Conservation (phyloP, 2,329 filamentous ascomycete genomes). For the Nannizziopsis arthrosporioides region DNA sequence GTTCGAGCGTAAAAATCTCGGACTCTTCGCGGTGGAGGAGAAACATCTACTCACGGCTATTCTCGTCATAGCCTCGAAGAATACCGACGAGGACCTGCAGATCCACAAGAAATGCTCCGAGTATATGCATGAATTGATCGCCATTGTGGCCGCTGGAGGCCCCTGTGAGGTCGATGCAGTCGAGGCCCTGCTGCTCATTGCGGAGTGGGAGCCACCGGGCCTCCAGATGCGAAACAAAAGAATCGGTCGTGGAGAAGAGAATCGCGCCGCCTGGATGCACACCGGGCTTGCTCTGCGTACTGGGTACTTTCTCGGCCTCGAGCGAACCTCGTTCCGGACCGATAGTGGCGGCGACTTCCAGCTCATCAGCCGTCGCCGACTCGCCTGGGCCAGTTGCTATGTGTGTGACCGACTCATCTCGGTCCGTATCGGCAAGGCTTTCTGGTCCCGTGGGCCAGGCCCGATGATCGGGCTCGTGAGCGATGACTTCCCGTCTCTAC, state of each 20-base stretch:
- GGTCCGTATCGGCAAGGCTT: conserved; percentile 58
- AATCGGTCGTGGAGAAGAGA: conserved; percentile 60
- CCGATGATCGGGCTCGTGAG: conserved; percentile 53
- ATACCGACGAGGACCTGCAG: conserved; percentile 51
- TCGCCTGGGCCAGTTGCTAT: conserved; percentile 60
- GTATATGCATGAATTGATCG: conserved; percentile 59
- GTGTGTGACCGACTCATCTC: conserved; percentile 58
- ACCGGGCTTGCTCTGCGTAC: conserved; percentile 58
- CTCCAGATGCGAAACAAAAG: conserved; percentile 48
- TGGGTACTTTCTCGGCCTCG: conserved; percentile 58
- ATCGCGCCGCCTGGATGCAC: conserved; percentile 66
- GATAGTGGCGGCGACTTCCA: conserved; percentile 49
- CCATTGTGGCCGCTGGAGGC: conserved; percentile 53
- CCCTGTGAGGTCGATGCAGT: conserved; percentile 59
- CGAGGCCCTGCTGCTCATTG: conserved; percentile 56
- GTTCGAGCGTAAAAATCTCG: conserved; percentile 44
- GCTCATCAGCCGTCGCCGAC: conserved; percentile 49
- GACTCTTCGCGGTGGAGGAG: conserved; percentile 48
- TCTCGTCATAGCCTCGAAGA: conserved; percentile 59
- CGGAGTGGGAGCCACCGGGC: conserved; percentile 61
- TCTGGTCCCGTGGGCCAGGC: conserved; percentile 61
- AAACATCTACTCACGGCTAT: conserved; percentile 59
- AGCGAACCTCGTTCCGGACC: conserved; percentile 55
- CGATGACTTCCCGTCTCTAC: conserved; percentile 56
- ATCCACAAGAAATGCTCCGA: conserved; percentile 56